Percentiles rank a stretch among this genome's conserved stretches.
phyloP scores from a whole-genome alignment of 768 basidiomycete species.

The Agaricus subrufescens region DNA sequence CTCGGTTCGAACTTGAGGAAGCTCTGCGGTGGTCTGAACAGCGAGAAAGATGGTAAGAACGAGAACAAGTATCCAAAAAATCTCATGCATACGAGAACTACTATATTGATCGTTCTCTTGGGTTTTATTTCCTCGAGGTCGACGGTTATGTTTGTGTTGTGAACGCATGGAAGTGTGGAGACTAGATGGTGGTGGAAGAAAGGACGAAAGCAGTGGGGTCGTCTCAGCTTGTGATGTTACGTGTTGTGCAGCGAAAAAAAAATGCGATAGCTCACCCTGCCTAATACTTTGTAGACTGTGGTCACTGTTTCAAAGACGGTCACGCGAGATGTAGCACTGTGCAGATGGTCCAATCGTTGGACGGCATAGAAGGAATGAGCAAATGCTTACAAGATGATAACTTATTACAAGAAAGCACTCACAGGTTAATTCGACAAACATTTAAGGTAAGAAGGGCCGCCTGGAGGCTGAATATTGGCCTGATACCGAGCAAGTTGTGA shows the following conservation, averaged over 20 bases:
- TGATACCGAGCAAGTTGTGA: not conserved
- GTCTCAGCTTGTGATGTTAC: conserved; percentile 23
- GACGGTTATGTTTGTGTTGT: conserved; percentile 39
- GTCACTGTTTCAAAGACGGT: not conserved
- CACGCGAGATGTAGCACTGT: not conserved
- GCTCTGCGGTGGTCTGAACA: conserved; percentile 46
- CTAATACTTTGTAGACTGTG: not conserved
- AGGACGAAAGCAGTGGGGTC: conserved; percentile 10
- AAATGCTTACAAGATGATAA: not conserved
- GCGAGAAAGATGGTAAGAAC: conserved; percentile 40
- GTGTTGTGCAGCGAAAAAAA: conserved; percentile 26
- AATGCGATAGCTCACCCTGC: conserved; percentile 26
- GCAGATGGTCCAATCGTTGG: not conserved
- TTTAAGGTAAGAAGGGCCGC: not conserved
- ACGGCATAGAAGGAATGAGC: not conserved
- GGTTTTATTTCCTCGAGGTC: conserved; percentile 48
- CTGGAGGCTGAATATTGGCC: not conserved
- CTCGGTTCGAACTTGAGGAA: conserved; percentile 36
- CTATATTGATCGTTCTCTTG: conserved; percentile 44
- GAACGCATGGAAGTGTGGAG: conserved; percentile 33
- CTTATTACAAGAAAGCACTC: not conserved
- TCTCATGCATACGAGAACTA: conserved; percentile 47
- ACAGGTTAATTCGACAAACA: not conserved
- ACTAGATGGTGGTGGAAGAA: conserved; percentile 19
- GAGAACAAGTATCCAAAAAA: conserved; percentile 46